Evolutionary conservation across 225 moss, liverwort and hornwort species (phyloP).

Genomic region (Climacium dendroides): DNA sequence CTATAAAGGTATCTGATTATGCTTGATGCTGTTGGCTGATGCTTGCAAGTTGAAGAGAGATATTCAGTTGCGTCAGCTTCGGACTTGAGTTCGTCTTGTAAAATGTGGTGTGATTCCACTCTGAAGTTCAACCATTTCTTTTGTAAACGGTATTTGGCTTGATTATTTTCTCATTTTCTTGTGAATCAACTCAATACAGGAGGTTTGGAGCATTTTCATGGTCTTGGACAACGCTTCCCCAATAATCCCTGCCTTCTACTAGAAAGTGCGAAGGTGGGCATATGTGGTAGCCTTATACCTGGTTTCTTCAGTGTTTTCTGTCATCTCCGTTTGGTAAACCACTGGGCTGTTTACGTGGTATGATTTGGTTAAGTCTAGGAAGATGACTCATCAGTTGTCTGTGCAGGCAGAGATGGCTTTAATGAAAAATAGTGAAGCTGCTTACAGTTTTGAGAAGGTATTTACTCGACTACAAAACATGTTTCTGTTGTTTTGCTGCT

Average conservation of each 20-base stretch:
- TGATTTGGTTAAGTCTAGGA: not conserved
- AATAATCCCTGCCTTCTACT: slow-evolving; percentile 67
- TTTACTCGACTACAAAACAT: not conserved
- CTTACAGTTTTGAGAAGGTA: slow-evolving; percentile 89
- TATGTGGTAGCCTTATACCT: not conserved
- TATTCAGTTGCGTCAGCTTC: not conserved
- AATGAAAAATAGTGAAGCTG: slow-evolving; percentile 63
- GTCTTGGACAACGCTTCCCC: slow-evolving; percentile 80
- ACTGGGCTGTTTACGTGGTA: not conserved
- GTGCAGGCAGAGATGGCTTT: slow-evolving; percentile 73
- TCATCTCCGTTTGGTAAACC: not conserved
- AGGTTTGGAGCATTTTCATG: slow-evolving; percentile 72
- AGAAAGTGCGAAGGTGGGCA: slow-evolving; percentile 74
- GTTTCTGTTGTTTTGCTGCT: not conserved
- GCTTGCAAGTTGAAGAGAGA: not conserved
- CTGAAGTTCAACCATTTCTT: not conserved
- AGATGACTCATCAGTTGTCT: not conserved
- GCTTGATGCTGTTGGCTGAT: not conserved
- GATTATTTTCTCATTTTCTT: not conserved
- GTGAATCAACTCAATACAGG: slow-evolving; percentile 15
- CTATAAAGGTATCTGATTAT: slow-evolving; percentile 50
- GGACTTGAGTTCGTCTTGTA: not conserved
- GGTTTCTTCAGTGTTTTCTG: not conserved
- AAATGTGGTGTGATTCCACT: not conserved
- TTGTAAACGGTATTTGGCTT: not conserved